Conservation (phyloP, 331 rosid species). For the Telfairia occidentalis region DNA sequence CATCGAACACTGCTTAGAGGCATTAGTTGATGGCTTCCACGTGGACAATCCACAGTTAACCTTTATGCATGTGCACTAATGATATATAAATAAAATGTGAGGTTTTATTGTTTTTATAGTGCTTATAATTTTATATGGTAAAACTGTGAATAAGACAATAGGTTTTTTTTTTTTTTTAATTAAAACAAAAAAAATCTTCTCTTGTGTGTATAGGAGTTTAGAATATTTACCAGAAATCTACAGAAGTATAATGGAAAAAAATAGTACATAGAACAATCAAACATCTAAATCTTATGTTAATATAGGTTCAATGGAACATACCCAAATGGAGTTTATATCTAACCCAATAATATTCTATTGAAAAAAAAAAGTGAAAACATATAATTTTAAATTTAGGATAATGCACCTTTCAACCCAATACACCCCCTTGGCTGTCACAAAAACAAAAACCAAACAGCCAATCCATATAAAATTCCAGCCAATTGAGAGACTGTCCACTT, state of each 20-base stretch:
- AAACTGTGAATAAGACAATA: neutral
- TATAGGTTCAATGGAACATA: neutral
- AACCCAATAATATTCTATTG: neutral
- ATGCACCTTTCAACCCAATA: neutral
- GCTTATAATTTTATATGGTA: neutral
- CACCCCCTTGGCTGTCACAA: neutral
- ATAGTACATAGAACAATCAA: too few species aligned
- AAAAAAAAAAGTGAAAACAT: neutral
- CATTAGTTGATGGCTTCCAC: neutral
- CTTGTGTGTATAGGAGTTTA: neutral
- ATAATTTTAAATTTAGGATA: neutral
- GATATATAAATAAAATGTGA: neutral
- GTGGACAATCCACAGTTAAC: neutral
- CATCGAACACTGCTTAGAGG: neutral
- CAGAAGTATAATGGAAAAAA: neutral
- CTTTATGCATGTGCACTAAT: neutral
- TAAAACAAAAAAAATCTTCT: neutral
- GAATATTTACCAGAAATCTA: neutral
- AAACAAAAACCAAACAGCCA: conserved; percentile 1
- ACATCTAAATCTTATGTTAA: neutral
- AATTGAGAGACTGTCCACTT: neutral
- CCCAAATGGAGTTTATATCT: neutral
- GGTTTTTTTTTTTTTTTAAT: too few species aligned
- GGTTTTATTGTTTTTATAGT: neutral
- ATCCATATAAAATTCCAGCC: conserved; percentile 3